Conservation (phyloP, 257 asterid genomes). For the Solanum chmielewskii region DNA sequence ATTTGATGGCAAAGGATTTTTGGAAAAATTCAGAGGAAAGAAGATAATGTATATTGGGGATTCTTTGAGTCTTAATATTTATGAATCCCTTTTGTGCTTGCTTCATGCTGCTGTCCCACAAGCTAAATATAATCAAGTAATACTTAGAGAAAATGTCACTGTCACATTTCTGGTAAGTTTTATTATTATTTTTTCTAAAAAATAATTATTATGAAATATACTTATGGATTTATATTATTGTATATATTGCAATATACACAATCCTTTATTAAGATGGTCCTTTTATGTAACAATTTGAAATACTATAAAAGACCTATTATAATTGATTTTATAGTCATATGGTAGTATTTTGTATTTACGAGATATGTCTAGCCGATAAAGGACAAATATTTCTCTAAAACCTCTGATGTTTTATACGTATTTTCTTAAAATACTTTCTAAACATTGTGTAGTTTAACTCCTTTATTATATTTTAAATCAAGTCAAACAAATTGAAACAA, state of each 20-base stretch:
- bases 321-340: too few species aligned
- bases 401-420: too few species aligned
- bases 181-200: too few species aligned
- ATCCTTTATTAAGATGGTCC: too few species aligned
- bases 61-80: slow-evolving; percentile 44
- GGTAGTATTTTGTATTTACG: background rate
- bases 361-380: background rate
- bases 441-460: too few species aligned
- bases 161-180: slow-evolving; percentile 32
- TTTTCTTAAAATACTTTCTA: too few species aligned
- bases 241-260: too few species aligned
- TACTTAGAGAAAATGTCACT: background rate
- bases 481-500: background rate
- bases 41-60: slow-evolving; percentile 58
- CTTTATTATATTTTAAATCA: background rate
- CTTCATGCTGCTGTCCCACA: slow-evolving; percentile 16
- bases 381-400: too few species aligned
- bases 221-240: too few species aligned
- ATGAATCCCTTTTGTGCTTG: slow-evolving; percentile 47
- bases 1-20: slow-evolving; percentile 38
- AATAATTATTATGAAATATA: too few species aligned
- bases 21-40: slow-evolving; percentile 41
- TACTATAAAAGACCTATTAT: too few species aligned
- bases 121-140: slow-evolving; percentile 2
- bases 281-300: background rate